Percentiles rank a stretch among this genome's conserved stretches.
Conservation (phyloP, 2,329 filamentous ascomycete species). For the Aspergillus intermedius region DNA sequence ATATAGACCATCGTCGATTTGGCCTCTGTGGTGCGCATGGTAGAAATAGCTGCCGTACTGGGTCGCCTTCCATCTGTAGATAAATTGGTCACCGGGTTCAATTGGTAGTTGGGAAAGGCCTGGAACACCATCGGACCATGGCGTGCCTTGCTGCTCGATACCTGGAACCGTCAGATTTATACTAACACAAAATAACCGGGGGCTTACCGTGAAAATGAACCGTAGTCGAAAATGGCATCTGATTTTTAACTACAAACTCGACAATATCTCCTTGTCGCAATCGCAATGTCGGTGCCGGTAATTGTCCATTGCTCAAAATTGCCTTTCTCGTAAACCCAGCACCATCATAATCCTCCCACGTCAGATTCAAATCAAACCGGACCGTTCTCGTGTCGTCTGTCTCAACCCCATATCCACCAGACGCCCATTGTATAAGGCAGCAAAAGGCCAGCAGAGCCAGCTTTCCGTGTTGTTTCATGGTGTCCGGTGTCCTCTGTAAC, state of each 20-base stretch:
- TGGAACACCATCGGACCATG: constrained; percentile 54
- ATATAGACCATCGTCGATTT: constrained; percentile 54
- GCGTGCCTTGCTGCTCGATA: constrained; percentile 45
- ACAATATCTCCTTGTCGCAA: constrained; percentile 22
- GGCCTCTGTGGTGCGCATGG: constrained; percentile 49
- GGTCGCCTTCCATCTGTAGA: constrained; percentile 48
- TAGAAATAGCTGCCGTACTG: constrained; percentile 56
- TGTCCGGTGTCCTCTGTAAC: background rate
- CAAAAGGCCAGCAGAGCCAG: background rate
- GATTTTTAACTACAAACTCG: constrained; percentile 23
- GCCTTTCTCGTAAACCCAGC: constrained; percentile 23
- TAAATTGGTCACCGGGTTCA: constrained; percentile 42
- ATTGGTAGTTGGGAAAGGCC: constrained; percentile 50
- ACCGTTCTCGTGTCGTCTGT: constrained; percentile 3
- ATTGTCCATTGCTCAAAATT: constrained; percentile 22
- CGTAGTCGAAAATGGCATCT: constrained; percentile 16
- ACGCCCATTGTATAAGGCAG: constrained; percentile 1
- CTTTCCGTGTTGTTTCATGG: background rate
- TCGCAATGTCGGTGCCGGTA: constrained; percentile 21
- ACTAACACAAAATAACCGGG: too few relatives aligned
- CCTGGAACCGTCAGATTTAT: constrained; percentile 7
- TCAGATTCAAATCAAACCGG: constrained; percentile 25
- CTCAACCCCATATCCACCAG: background rate
- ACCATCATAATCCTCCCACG: constrained; percentile 23
- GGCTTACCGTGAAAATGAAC: constrained; percentile 27